Conservation (phyloP, 768 basidiomycete species). For the Trametes cubensis region DNA sequence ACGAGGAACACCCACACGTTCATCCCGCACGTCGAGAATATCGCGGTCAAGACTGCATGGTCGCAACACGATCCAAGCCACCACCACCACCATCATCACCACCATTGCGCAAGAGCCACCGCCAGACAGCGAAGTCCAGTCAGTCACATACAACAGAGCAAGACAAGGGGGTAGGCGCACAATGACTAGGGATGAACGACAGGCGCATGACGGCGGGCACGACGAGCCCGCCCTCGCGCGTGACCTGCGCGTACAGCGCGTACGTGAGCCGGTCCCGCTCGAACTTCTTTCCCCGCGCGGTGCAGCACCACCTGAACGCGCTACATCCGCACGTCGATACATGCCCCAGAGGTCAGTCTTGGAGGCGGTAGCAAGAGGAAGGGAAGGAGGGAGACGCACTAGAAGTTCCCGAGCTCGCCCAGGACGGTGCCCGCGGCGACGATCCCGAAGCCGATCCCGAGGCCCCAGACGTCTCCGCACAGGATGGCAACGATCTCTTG, state of each 20-base stretch:
- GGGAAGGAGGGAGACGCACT: slow-evolving; percentile 46
- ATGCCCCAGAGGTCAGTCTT: too few relatives aligned
- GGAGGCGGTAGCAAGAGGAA: not conserved
- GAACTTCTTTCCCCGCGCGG: slow-evolving; percentile 68
- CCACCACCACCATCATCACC: too few relatives aligned
- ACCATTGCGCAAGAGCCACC: too few relatives aligned
- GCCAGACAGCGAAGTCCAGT: too few relatives aligned
- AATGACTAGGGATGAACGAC: slow-evolving; percentile 84
- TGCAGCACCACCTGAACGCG: slow-evolving; percentile 81
- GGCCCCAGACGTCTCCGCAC: slow-evolving; percentile 87
- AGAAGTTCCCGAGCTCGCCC: slow-evolving; percentile 85
- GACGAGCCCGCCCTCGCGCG: slow-evolving; percentile 87
- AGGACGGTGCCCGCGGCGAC: slow-evolving; percentile 79
- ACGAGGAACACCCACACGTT: slow-evolving; percentile 68
- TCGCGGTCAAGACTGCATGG: slow-evolving; percentile 69
- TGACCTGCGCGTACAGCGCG: slow-evolving; percentile 54
- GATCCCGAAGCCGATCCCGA: slow-evolving; percentile 85
- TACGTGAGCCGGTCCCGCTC: slow-evolving; percentile 47
- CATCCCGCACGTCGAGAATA: slow-evolving; percentile 88
- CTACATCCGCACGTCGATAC: slow-evolving; percentile 35
- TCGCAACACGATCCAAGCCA: too few relatives aligned
- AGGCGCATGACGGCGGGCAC: slow-evolving; percentile 74
- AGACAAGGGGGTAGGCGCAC: slow-evolving; percentile 43
- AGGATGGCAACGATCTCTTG: slow-evolving; percentile 89
- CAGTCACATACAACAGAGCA: not conserved